Base-by-base conservation (phyloP, 305 asterid genomes). In the Plantago lanceolata region DNA sequence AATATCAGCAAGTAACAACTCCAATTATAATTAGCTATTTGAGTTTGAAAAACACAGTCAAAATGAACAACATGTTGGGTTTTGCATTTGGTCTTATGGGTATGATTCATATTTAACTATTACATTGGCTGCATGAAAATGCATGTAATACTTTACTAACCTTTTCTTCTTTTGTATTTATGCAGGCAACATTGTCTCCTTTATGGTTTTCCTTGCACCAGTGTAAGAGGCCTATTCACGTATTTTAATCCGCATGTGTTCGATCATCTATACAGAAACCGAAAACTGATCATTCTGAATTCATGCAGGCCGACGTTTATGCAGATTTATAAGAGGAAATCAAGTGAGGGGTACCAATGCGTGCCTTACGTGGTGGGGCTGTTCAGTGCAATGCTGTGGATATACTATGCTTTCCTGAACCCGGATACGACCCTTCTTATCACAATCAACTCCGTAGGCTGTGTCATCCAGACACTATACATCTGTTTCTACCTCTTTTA, bases 131-230 rank as follows among this genome's bases (percentile, higher is more conserved):
- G 19, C 33, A 48, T n/a, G 45, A 31, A 47, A 33, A 43, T 28
- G 14, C 4, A 21, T 59, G 0, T 21, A 20, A 29, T 19, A 17
- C 21, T 18, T 8, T 5, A 26, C 28, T 33, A 11, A 13, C n/a
- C 5, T 40, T 49, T 56, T 33, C 12, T 44, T 73, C 24, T 11
- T 45, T 59, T 51, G 8, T 2, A 44, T 19, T 35, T n/a, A 68
- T 73, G 65, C 80, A 87, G 95, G 95, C 26, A 87, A 80, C 76
- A 71, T 87, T 24, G 78, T 85, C 47, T 87, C 95, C 29, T 83
- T 87, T 75, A 67, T 81, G 95, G 95, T 87, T 49, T 85, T 75
- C 77, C 90, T 87, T 13, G 81, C 95, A 68, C 95, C 95, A 62
- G 59, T 80, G 95, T 87, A 64, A 85, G 88, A 68, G 57, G n/a